Evolutionary conservation across 2,329 filamentous ascomycete genomes (phyloP), one percentile per base, ranked within the genome.

Genomic region (Macrophomina tecta): DNA sequence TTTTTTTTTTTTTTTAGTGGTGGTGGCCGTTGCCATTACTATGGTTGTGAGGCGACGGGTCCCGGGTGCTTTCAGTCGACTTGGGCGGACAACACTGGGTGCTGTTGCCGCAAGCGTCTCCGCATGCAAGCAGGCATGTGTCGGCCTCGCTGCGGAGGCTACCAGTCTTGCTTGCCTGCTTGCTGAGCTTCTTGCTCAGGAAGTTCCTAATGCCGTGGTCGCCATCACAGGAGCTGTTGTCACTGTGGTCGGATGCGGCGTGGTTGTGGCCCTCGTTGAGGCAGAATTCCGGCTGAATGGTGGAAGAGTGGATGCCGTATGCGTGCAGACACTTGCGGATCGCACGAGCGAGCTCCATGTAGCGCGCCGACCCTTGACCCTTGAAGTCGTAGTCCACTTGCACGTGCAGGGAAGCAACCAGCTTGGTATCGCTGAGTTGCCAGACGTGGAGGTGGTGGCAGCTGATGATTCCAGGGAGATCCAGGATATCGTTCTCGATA

Each of bases 371-470:
- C 49, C 90, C 90, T 72, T 93, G 88, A 58, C 91, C 91, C 75
- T 93, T 90, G 78, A 97, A 93, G 72, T 94, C 91, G 77, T 97
- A 97, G 55, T 90, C 89, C 28, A 99, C 91, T 77, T 97, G 93
- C 52, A 99, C 90, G 76, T 99, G 95, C 79, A 99, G 87, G 11
- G 91, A 95, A 12, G 95, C 94, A 45, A 99, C 91, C 40, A 97
- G 85, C 82, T 97, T 97, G 63, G 93, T 95, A 76, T 98, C 94
- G 16, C 91, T 97, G 40, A 99, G 86, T 79, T 98, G 94, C 95
- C 95, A 99, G 69, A 99, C 93, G 77, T 99, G 95, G 28, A 99
- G 86, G 77, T 99, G 94, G 80, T 99, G 95, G 75, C 93, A 97
- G 76, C 91, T 93, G 69, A 95, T 84, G 56, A 99, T 91, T 49